Evolutionary conservation across 1,284 basidiomycete genomes (phyloP), one percentile per base, ranked within the genome.

Genomic region (Ceratobasidium sp.): DNA sequence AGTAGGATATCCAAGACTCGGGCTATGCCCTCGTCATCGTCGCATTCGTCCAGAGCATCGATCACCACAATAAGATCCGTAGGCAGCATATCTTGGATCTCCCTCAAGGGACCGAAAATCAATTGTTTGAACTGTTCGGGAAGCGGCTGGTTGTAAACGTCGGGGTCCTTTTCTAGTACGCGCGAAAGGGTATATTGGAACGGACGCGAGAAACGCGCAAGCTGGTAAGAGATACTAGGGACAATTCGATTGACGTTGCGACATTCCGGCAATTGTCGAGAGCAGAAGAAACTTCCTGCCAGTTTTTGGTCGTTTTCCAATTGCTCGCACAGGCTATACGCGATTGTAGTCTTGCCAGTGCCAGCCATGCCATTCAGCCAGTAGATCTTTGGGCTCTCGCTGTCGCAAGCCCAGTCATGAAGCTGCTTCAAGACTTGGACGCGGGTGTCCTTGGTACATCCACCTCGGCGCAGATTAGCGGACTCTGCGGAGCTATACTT

Each of bases 311-410:
- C 32, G 2, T 37, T 2, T 5, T 69, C 29, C 32, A 69, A 22
- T n/a, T 56, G 51, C 17, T n/a, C 32, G 34, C 67, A 69, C 6
- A 69, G 51, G 32, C 67, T 69, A 43, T 69, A 54, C 29, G 67
- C 67, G 25, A 69, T 69, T 9, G 67, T 69, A 5, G 67, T 69
- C 37, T 69, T 51, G n/a, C n/a, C n/a, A n/a, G n/a, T n/a, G n/a
- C n/a, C n/a, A n/a, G n/a, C n/a, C n/a, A n/a, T n/a, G n/a, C n/a
- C n/a, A n/a, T n/a, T n/a, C n/a, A n/a, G n/a, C n/a, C n/a, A n/a
- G n/a, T n/a, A n/a, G n/a, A n/a, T 32, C 32, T 22, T 54, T 56
- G 25, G 29, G 19, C 25, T 43, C 5, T 25, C 37, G 40, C 8
- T n/a, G n/a, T 44, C 54, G 13, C 32, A 8, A 1, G 54, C 51